Percentiles rank a stretch among this genome's conserved stretches.
Evolutionary conservation across 2,329 filamentous ascomycete genomes (phyloP).

Genomic region (Ascochyta lentis): DNA sequence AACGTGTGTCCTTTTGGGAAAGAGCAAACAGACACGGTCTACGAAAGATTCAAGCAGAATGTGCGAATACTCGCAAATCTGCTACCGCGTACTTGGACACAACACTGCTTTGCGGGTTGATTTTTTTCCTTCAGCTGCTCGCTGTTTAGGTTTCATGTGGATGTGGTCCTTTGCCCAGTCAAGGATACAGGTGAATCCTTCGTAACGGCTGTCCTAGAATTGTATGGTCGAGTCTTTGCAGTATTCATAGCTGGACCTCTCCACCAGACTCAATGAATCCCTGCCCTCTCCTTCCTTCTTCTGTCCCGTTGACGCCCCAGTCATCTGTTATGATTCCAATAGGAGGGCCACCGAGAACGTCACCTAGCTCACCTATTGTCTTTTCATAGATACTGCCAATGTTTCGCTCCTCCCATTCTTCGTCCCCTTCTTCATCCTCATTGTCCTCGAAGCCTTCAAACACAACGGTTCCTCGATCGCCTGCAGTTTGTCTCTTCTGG

Average conservation of each 20-base stretch:
- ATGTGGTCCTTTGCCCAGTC: neutral
- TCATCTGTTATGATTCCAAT: constrained; percentile 57
- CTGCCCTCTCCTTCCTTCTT: constrained; percentile 18
- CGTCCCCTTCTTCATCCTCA: constrained; percentile 52
- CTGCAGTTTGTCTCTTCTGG: constrained; percentile 15
- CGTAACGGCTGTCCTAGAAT: no score
- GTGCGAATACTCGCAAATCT: neutral
- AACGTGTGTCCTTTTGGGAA: constrained; percentile 17
- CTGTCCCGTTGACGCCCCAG: constrained; percentile 22
- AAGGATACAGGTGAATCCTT: neutral
- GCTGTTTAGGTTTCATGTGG: neutral
- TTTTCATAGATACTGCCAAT: constrained; percentile 76
- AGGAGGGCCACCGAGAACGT: constrained; percentile 62
- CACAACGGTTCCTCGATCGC: constrained; percentile 31
- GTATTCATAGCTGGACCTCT: constrained; percentile 18
- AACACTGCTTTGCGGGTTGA: neutral
- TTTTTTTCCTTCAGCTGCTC: neutral
- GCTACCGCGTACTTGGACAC: neutral
- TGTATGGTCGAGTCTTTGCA: neutral
- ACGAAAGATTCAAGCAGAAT: neutral
- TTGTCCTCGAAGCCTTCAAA: constrained; percentile 52
- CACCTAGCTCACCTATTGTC: constrained; percentile 77
- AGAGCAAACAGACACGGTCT: constrained; percentile 10
- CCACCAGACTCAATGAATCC: constrained; percentile 23
- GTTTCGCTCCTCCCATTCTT: constrained; percentile 36